Conservation (phyloP, 495 filamentous ascomycete species). For the Hyaloscypha bicolor region DNA sequence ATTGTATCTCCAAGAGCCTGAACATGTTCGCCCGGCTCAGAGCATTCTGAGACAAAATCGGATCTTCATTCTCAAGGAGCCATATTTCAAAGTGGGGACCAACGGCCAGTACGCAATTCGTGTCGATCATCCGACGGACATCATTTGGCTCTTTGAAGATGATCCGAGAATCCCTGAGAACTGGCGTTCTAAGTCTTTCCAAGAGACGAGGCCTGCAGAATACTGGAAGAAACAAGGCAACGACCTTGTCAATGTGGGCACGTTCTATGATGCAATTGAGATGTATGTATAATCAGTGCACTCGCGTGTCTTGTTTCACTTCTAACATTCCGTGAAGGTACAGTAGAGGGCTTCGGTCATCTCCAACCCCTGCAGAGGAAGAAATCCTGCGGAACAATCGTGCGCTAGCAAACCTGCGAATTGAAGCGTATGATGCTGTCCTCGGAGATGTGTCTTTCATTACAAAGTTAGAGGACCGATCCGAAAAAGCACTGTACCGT, state of each 20-base stretch:
- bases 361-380: conserved; percentile 16
- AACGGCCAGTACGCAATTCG: conserved; percentile 45
- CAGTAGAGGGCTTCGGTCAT: conserved; percentile 29
- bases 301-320: too few species aligned
- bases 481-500: conserved; percentile 51
- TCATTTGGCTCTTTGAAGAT: conserved; percentile 36
- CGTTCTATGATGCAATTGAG: conserved; percentile 25
- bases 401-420: conserved; percentile 43
- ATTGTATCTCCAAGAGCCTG: conserved; percentile 18
- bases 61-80: conserved; percentile 53
- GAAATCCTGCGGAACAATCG: conserved; percentile 41
- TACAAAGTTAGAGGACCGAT: conserved; percentile 26
- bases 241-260: conserved; percentile 31
- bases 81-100: conserved; percentile 45
- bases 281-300: not conserved
- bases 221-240: conserved; percentile 34
- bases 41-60: conserved; percentile 33
- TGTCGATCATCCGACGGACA: conserved; percentile 54
- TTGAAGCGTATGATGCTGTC: conserved; percentile 37
- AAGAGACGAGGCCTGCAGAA: conserved; percentile 8
- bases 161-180: conserved; percentile 24
- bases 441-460: conserved; percentile 34
- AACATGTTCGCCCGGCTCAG: conserved; percentile 7
- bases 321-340: too few species aligned
- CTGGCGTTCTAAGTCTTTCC: conserved; percentile 5